Conservation (phyloP, 306 rosid genomes). For the Pachyrhizus erosus region DNA sequence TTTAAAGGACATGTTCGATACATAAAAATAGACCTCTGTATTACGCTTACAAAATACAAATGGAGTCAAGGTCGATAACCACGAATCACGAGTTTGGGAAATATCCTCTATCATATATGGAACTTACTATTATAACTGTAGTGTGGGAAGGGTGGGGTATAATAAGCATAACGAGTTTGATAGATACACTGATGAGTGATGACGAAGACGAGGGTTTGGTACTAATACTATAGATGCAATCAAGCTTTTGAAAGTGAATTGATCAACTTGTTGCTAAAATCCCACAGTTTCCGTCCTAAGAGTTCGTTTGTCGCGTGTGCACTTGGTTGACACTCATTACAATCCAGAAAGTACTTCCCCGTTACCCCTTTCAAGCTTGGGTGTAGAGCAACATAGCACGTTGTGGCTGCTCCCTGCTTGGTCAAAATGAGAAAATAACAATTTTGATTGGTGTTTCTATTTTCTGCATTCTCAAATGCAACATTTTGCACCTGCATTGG, state of each 20-base stretch:
- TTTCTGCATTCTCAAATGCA: neutral
- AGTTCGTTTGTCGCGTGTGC: slow-evolving; percentile 52
- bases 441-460: neutral
- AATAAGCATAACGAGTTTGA: neutral
- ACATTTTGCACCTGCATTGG: neutral
- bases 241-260: slow-evolving; percentile 42
- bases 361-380: slow-evolving; percentile 75
- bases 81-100: neutral
- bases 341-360: slow-evolving; percentile 78
- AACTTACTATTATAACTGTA: neutral
- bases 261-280: slow-evolving; percentile 77
- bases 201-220: neutral
- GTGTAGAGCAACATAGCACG: slow-evolving; percentile 82
- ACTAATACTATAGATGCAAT: neutral
- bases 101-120: neutral
- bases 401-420: slow-evolving; percentile 85
- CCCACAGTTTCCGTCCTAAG: slow-evolving; percentile 77
- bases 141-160: neutral
- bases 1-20: neutral
- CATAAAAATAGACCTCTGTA: neutral
- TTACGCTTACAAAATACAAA: neutral
- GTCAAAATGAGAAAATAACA: neutral
- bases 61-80: neutral
- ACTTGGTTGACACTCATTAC: slow-evolving; percentile 74
- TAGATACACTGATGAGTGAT: neutral